Evolutionary conservation across 2,329 filamentous ascomycete genomes (phyloP), one percentile per base, ranked within the genome.

Genomic region (Exophiala bonariae): DNA sequence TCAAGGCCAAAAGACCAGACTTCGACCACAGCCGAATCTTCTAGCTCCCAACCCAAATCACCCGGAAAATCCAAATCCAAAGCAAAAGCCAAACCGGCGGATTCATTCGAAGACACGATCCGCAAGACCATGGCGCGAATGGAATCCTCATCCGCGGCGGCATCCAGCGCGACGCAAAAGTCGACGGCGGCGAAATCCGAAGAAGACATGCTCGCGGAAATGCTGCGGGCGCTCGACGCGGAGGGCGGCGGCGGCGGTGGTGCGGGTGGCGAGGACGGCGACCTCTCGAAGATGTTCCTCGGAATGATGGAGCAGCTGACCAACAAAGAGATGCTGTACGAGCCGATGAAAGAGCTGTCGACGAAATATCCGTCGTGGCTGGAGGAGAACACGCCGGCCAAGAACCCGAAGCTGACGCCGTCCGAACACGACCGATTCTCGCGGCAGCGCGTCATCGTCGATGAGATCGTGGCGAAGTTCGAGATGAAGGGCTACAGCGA

Each of bases 221-320:
- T 99, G 75, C 78, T 99, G 62, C 93, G 93, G 67, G 87, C 93
- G 53, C 85, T 96, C 72, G 86, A 89, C 61, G 78, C 80, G 17
- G 77, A 82, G 6, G 78, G 77, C 18, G 67, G 74, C 1, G 74
- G 70, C 4, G 75, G 67, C 0, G 84, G 80, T 8, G 78, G 75
- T 2, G 32, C 28, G 3, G 18, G 30, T 6, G 28, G 73, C 11
- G 75, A 60, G 2, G 89, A 96, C 47, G 90, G 93, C 60, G 90
- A 95, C 59, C 87, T 97, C 61, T 90, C 89, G 47, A 92, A 95
- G 72, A 89, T 97, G 83, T 80, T 99, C 50, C 82, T 95, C 78
- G 88, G 87, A 44, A 96, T 97, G 89, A 97, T 99, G 92, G 89
- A 97, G 71, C 91, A 99, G 68, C 78, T 99, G 54, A 97, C 93